Evolutionary conservation across 129 eudicot species (phyloP), one percentile per base, ranked within the genome.

Genomic region (Rutidosis leptorrhynchoides): DNA sequence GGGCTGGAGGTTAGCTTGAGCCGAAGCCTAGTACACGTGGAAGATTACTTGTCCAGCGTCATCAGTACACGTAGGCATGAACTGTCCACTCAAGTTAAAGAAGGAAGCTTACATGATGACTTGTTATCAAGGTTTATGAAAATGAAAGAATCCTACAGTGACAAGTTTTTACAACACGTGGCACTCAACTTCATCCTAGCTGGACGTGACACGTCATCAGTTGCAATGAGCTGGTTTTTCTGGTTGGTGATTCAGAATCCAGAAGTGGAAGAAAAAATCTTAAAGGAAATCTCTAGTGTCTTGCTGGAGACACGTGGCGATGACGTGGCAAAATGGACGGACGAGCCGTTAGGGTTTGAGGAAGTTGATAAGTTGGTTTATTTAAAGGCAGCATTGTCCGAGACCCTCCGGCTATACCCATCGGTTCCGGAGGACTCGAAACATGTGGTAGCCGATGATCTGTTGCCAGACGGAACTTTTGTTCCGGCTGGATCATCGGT

Each of bases 171-270:
- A 51, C 96, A 91, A 78, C 94, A 91, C 72, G 97, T 91, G 90
- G 96, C 97, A 30, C 88, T 91, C 70, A 91, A 83, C 60, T 91
- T 91, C 87, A 91, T 91, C 94, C 88, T 91, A 68, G 97, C 97
- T 75, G 97, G 97, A 59, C 93, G 97, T 4, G 97, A 90, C 94
- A 90, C 97, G 62, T 87, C 97, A 58, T 91, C 97, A 1, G 97
- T 83, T 2, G 97, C 97, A 3, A 77, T 90, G 80, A 84, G 96
- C 84, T 90, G 97, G 97, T 91, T 87, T 74, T 91, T 91, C 54
- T 91, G 90, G 90, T 35, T 87, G 71, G 72, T 85, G 46, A 87
- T 76, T 52, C 93, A 91, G 15, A 71, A 87, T 24, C 96, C 97
- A 15, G 59, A 64, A 28, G 82, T 85, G 17, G 94, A 89, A 63